Conservation (phyloP, 2,329 filamentous ascomycete genomes). For the Trichophyton benhamiae region DNA sequence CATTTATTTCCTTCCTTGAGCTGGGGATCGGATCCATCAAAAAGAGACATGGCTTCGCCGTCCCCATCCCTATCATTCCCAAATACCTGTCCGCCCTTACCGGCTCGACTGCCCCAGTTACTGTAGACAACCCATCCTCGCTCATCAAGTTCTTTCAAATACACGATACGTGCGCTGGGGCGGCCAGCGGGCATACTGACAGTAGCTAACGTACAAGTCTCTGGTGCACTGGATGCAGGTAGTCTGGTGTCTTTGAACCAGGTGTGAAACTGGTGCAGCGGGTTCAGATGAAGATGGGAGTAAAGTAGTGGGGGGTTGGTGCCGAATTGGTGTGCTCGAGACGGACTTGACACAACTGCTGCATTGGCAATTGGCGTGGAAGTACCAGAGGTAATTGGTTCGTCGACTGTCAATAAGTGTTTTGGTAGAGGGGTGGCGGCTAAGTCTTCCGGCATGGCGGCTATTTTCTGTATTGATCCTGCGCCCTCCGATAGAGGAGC, state of each 20-base stretch:
- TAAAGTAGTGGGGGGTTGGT: slow-evolving; percentile 32
- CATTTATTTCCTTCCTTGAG: slow-evolving; percentile 48
- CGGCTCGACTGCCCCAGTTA: slow-evolving; percentile 66
- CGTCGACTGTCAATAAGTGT: background rate
- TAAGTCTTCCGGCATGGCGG: slow-evolving; percentile 10
- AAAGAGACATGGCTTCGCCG: background rate
- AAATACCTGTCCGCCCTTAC: slow-evolving; percentile 33
- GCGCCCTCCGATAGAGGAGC: slow-evolving; percentile 11
- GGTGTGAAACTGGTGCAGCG: slow-evolving; percentile 70
- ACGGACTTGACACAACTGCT: slow-evolving; percentile 26
- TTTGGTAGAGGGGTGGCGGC: slow-evolving; percentile 4
- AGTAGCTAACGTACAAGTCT: slow-evolving; percentile 79
- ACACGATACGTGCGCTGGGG: slow-evolving; percentile 75
- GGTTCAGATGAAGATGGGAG: slow-evolving; percentile 38
- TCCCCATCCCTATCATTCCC: slow-evolving; percentile 14
- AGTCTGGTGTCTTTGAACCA: slow-evolving; percentile 73
- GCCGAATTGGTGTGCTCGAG: slow-evolving; percentile 33
- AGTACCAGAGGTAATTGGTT: slow-evolving; percentile 19
- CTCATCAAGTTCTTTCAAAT: slow-evolving; percentile 85
- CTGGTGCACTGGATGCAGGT: slow-evolving; percentile 57
- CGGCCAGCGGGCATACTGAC: slow-evolving; percentile 71
- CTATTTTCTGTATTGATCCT: slow-evolving; percentile 3
- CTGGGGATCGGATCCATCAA: background rate
- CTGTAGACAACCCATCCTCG: slow-evolving; percentile 81
- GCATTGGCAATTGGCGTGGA: slow-evolving; percentile 27